Evolutionary conservation across 768 basidiomycete species (phyloP).

Genomic region (Mycena galericulata): DNA sequence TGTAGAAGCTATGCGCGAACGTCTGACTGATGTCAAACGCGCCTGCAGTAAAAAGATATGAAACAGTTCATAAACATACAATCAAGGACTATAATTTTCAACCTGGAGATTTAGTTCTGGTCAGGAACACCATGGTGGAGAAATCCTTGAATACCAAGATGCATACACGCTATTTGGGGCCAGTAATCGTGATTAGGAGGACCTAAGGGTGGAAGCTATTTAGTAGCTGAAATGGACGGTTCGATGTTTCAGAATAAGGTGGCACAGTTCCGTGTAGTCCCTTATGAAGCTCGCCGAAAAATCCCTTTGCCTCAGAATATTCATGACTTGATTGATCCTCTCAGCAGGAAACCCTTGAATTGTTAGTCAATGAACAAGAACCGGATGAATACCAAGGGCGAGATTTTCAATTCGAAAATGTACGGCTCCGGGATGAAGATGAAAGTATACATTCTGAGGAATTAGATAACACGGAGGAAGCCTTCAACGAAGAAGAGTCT

Average conservation of each 20-base stretch:
- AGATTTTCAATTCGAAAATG: conserved; percentile 11
- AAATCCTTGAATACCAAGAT: conserved; percentile 16
- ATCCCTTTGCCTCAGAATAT: background rate
- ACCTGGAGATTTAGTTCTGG: conserved; percentile 28
- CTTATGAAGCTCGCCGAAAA: background rate
- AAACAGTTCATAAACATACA: conserved; percentile 24
- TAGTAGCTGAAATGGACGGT: conserved; percentile 3
- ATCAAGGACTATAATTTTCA: conserved; percentile 31
- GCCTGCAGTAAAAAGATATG: conserved; percentile 34
- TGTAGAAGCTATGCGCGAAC: background rate
- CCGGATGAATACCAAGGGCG: background rate
- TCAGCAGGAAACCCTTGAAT: conserved; percentile 1
- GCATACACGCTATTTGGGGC: conserved; percentile 33
- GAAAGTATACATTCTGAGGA: no score
- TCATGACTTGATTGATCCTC: conserved; percentile 16
- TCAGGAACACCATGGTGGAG: conserved; percentile 3
- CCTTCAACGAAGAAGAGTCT: no score
- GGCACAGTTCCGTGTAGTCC: conserved; percentile 21
- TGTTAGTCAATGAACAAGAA: background rate
- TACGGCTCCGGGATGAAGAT: background rate
- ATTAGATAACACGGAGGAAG: no score
- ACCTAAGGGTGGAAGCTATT: conserved; percentile 5
- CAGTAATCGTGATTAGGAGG: conserved; percentile 24
- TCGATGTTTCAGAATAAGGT: conserved; percentile 22
- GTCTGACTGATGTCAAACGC: conserved; percentile 29